Percentiles rank a stretch among this genome's conserved stretches.
phyloP scores from a whole-genome alignment of 2,329 filamentous ascomycete species.

The Capronia coronata region DNA sequence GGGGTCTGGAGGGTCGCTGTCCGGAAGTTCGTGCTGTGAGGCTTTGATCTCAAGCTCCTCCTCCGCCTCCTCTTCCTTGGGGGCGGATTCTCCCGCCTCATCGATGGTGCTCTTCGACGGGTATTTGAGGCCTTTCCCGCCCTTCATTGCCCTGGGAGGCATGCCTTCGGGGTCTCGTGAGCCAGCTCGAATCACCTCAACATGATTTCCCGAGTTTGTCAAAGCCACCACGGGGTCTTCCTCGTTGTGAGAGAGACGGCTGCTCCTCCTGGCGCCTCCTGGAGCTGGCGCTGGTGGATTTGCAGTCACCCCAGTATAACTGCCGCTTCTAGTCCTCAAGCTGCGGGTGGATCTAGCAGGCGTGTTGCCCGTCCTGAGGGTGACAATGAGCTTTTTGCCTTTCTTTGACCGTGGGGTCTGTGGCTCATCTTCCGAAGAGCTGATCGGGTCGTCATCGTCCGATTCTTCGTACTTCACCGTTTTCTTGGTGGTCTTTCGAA shows the following conservation, averaged over 20 bases:
- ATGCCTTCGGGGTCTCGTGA: slow-evolving; percentile 48
- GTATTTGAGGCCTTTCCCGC: slow-evolving; percentile 37
- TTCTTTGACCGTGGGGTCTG: slow-evolving; percentile 31
- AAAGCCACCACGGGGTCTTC: slow-evolving; percentile 52
- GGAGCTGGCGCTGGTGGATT: slow-evolving; percentile 26
- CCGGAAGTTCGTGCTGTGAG: slow-evolving; percentile 39
- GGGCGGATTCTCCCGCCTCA: slow-evolving; percentile 41
- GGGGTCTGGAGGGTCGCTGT: slow-evolving; percentile 34
- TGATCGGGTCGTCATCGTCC: slow-evolving; percentile 27
- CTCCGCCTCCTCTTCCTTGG: slow-evolving; percentile 29
- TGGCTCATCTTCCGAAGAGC: slow-evolving; percentile 27
- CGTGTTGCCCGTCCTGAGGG: slow-evolving; percentile 24
- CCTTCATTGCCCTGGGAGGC: slow-evolving; percentile 38
- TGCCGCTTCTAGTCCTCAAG: slow-evolving; percentile 32
- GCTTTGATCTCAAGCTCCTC: slow-evolving; percentile 33
- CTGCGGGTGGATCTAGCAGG: slow-evolving; percentile 27
- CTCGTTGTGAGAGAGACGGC: slow-evolving; percentile 53
- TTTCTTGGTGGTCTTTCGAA: slow-evolving; percentile 52
- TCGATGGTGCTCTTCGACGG: slow-evolving; percentile 36
- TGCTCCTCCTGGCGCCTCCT: slow-evolving; percentile 44
- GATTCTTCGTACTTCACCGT: slow-evolving; percentile 52
- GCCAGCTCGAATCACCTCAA: slow-evolving; percentile 48
- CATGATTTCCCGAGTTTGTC: slow-evolving; percentile 54
- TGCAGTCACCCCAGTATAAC: slow-evolving; percentile 29
- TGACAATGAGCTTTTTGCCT: slow-evolving; percentile 27